A percentile compares a stretch with the other conserved stretches of the same genome.
These are phyloP conservation scores for Didymella exigua DNA, from an alignment of 2,329 filamentous ascomycete genomes.

Conservation along the genomic window DNA sequence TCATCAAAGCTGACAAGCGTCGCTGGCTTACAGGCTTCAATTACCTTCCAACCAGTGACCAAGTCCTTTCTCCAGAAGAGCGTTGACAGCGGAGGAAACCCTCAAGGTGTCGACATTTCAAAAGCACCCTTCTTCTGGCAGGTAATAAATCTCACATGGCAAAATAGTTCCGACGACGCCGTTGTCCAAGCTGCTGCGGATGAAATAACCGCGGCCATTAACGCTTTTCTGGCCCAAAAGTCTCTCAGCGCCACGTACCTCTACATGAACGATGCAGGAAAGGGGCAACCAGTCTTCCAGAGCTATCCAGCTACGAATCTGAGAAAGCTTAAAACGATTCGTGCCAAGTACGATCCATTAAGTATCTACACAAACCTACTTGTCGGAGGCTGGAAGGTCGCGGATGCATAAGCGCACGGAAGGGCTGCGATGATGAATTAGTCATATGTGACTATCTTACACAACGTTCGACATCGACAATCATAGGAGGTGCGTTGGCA, in stretches of 20 bases:
- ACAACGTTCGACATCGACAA: no score
- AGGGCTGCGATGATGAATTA: no score
- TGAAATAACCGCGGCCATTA: conserved; percentile 17
- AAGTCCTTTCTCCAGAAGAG: conserved; percentile 24
- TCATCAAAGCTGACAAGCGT: conserved; percentile 8
- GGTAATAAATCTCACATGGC: conserved; percentile 24
- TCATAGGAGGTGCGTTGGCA: no score
- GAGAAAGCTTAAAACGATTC: conserved; percentile 33
- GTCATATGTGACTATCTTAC: no score
- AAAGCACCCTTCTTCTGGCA: conserved; percentile 28
- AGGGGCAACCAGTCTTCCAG: conserved; percentile 31
- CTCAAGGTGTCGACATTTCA: conserved; percentile 22
- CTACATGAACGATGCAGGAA: conserved; percentile 37
- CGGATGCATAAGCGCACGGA: background rate
- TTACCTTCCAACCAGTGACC: conserved; percentile 30
- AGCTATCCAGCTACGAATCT: conserved; percentile 41
- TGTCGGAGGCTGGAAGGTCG: conserved; percentile 31
- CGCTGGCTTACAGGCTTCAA: conserved; percentile 15
- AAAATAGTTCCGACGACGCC: conserved; percentile 13
- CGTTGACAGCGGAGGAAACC: conserved; percentile 24
- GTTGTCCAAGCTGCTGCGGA: conserved; percentile 12
- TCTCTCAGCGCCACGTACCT: conserved; percentile 13
- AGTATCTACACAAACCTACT: conserved; percentile 34
- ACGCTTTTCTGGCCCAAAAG: conserved; percentile 3
- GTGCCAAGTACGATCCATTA: conserved; percentile 39